A percentile compares a stretch with the other conserved stretches of the same genome.
These are phyloP conservation scores for Jatropha curcas DNA, from an alignment of 345 rosid species.

Conservation along the genomic window DNA sequence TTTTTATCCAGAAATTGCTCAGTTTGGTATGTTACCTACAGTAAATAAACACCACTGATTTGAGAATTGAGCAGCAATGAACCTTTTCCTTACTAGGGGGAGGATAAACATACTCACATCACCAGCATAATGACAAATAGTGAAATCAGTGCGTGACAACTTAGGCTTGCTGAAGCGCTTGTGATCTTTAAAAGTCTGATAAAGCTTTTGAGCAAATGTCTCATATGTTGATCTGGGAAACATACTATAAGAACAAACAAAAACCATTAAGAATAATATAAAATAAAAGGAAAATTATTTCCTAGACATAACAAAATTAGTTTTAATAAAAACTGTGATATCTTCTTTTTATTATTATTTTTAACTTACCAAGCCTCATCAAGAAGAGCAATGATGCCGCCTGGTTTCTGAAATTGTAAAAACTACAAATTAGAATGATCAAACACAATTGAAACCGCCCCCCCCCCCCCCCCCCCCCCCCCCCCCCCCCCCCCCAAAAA, in stretches of 20 bases:
- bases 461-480: no score
- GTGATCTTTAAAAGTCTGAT: slow-evolving; percentile 92
- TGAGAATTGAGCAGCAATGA: slow-evolving; percentile 5
- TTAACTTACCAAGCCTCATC: slow-evolving; percentile 97
- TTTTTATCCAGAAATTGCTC: slow-evolving; percentile 94
- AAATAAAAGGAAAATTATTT: neutral
- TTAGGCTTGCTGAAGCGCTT: slow-evolving; percentile 95
- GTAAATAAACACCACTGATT: neutral
- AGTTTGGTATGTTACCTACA: slow-evolving; percentile 92
- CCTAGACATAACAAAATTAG: neutral
- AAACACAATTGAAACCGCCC: slow-evolving; percentile 13
- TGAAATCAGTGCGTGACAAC: slow-evolving; percentile 92
- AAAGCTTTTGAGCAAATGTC: slow-evolving; percentile 94
- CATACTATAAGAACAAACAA: slow-evolving; percentile 60
- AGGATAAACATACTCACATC: slow-evolving; percentile 60
- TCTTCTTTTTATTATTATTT: neutral
- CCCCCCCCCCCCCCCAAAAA: no score
- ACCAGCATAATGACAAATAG: slow-evolving; percentile 96
- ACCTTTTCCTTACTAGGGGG: slow-evolving; percentile 5
- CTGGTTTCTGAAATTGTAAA: slow-evolving; percentile 80
- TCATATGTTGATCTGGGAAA: slow-evolving; percentile 99
- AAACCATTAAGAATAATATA: slow-evolving; percentile 16
- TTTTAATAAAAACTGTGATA: neutral
- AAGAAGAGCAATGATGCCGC: slow-evolving; percentile 95
- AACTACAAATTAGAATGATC: slow-evolving; percentile 30